These are phyloP conservation scores for Hapsidospora chrysogenum DNA, from an alignment of 495 filamentous ascomycete species.

Conservation along the genomic window DNA sequence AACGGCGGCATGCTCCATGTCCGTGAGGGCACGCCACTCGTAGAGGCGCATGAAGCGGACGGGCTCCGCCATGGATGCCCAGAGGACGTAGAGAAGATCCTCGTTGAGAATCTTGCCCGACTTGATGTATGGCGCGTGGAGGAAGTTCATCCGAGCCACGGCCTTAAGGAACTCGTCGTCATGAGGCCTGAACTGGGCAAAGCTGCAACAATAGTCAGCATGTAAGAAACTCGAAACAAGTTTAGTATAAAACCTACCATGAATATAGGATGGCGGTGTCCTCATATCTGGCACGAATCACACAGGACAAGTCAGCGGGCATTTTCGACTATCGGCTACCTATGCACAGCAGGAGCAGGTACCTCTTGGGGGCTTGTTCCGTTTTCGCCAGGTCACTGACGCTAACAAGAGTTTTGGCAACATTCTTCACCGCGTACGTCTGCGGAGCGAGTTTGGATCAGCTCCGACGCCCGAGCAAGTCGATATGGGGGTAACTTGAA, in stretches of 20 bases:
- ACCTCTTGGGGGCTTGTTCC: constrained; percentile 36
- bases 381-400: constrained; percentile 41
- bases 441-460: too few relatives aligned
- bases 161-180: constrained; percentile 29
- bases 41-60: constrained; percentile 37
- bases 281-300: constrained; percentile 22
- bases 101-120: constrained; percentile 43
- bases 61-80: constrained; percentile 43
- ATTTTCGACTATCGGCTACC: not conserved
- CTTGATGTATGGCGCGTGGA: constrained; percentile 42
- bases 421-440: constrained; percentile 52
- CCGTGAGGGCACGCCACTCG: constrained; percentile 46
- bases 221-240: not conserved
- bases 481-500: not conserved
- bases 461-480: too few relatives aligned
- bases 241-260: constrained; percentile 24
- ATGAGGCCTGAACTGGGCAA: constrained; percentile 19
- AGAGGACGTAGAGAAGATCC: constrained; percentile 53
- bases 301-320: not conserved
- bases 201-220: constrained; percentile 5
- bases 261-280: constrained; percentile 43
- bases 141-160: constrained; percentile 48
- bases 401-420: constrained; percentile 36
- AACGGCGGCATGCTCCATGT: constrained; percentile 47
- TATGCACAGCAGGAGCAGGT: not conserved